Evolutionary conservation across 345 rosid genomes (phyloP).

Genomic region (Rhodamnia rubescens): DNA sequence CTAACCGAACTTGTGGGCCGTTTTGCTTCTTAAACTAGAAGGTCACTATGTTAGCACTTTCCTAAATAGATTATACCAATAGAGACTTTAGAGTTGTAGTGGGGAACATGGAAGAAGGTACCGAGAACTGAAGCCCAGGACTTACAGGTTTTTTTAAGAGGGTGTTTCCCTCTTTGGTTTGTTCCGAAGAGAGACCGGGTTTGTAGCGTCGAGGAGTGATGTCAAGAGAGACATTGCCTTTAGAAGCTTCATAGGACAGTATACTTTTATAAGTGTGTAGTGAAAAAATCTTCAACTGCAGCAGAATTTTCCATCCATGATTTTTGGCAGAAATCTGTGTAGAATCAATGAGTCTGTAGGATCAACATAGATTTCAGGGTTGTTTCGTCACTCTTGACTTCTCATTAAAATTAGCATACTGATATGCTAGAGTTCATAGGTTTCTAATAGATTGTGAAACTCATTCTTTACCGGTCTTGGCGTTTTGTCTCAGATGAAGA

Average conservation of each 20-base stretch:
- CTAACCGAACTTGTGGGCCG: background rate
- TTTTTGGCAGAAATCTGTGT: too few relatives aligned
- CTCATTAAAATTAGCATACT: background rate
- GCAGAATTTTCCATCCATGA: too few relatives aligned
- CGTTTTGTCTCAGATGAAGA: background rate
- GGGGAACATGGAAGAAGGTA: background rate
- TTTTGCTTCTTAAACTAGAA: background rate
- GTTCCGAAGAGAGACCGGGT: background rate
- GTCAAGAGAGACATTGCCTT: background rate
- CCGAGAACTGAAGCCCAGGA: background rate
- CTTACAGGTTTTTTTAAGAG: background rate
- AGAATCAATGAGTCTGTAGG: too few relatives aligned
- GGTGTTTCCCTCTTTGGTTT: background rate
- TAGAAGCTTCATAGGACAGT: background rate
- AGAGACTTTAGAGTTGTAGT: background rate
- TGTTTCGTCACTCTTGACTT: too few relatives aligned
- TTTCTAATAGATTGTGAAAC: background rate
- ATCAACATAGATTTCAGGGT: too few relatives aligned
- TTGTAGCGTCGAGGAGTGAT: background rate
- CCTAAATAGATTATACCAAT: background rate
- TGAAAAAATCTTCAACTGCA: too few relatives aligned
- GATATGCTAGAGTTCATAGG: background rate
- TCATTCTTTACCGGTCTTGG: background rate
- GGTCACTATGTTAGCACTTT: background rate
- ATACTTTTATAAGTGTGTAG: too few relatives aligned